phyloP scores from a whole-genome alignment of 805 yeast species.

The Nadsonia fulvescens region DNA sequence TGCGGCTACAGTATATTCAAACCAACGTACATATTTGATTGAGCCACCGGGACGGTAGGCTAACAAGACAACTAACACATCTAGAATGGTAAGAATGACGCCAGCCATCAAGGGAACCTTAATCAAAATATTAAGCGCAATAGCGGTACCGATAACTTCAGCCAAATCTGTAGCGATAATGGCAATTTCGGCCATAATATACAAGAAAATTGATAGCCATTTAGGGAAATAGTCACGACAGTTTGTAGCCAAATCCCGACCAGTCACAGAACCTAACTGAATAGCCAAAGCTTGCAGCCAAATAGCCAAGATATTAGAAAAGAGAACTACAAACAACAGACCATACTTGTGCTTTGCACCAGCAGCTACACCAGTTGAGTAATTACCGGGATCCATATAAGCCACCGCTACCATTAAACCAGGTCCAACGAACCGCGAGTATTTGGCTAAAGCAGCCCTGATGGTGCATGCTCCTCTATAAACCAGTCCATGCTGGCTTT shows the following conservation, averaged over 20 bases:
- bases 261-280: constrained; percentile 85
- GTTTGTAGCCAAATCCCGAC: constrained; percentile 75
- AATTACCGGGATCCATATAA: constrained; percentile 96
- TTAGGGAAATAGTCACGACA: constrained; percentile 60
- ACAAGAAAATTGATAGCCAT: constrained; percentile 31
- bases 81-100: constrained; percentile 68
- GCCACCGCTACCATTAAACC: constrained; percentile 91
- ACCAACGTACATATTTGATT: constrained; percentile 53
- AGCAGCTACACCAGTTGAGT: constrained; percentile 85
- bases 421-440: constrained; percentile 67
- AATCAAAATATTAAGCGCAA: constrained; percentile 70
- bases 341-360: constrained; percentile 78
- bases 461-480: neutral
- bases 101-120: constrained; percentile 69
- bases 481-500: neutral
- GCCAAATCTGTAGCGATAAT: constrained; percentile 93
- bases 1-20: constrained; percentile 65
- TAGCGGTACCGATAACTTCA: constrained; percentile 95
- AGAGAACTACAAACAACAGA: constrained; percentile 54
- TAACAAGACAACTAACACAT: constrained; percentile 68
- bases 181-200: constrained; percentile 72
- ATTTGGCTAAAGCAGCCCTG: constrained; percentile 17
- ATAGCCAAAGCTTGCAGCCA: constrained; percentile 73
- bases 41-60: constrained; percentile 82
- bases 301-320: constrained; percentile 76